phyloP scores from a whole-genome alignment of 2,329 filamentous ascomycete genomes.

The Pleoardoris graminearum region DNA sequence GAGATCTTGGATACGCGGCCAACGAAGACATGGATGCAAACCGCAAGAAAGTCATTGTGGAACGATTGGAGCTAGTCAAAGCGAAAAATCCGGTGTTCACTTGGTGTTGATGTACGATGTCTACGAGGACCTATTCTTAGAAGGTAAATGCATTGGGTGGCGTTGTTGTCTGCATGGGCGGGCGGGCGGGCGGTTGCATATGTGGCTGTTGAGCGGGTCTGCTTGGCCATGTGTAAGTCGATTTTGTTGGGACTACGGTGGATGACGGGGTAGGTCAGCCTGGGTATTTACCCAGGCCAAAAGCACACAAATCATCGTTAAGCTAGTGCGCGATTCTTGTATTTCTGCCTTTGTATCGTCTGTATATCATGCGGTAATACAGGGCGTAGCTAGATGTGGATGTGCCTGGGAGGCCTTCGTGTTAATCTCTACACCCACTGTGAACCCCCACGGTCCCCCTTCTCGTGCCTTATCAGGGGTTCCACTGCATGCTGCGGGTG shows the following conservation, averaged over 20 bases:
- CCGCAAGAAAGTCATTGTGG: constrained; percentile 92
- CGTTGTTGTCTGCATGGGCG: constrained; percentile 16
- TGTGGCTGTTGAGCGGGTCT: constrained; percentile 1
- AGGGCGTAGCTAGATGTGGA: too few species aligned
- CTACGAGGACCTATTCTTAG: constrained; percentile 6
- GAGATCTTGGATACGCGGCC: constrained; percentile 91
- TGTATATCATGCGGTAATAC: too few species aligned
- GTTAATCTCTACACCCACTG: too few species aligned
- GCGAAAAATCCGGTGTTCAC: constrained; percentile 94
- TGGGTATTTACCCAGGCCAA: too few species aligned
- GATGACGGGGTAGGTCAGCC: too few species aligned
- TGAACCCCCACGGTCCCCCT: constrained; percentile 2
- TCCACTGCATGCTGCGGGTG: constrained; percentile 6
- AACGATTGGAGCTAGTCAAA: constrained; percentile 93
- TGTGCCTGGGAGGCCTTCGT: too few species aligned
- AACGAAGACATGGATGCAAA: constrained; percentile 93
- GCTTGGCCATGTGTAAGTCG: constrained; percentile 15
- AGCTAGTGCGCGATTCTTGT: too few species aligned
- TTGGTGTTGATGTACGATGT: constrained; percentile 69
- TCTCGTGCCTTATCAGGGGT: not conserved
- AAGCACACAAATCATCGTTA: too few species aligned
- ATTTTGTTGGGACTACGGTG: too few species aligned
- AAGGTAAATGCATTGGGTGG: constrained; percentile 8
- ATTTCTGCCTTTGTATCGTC: too few species aligned
- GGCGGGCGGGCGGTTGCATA: constrained; percentile 13